Conservation (phyloP, 179 eudicot genomes). For the Drosera spatulata region DNA sequence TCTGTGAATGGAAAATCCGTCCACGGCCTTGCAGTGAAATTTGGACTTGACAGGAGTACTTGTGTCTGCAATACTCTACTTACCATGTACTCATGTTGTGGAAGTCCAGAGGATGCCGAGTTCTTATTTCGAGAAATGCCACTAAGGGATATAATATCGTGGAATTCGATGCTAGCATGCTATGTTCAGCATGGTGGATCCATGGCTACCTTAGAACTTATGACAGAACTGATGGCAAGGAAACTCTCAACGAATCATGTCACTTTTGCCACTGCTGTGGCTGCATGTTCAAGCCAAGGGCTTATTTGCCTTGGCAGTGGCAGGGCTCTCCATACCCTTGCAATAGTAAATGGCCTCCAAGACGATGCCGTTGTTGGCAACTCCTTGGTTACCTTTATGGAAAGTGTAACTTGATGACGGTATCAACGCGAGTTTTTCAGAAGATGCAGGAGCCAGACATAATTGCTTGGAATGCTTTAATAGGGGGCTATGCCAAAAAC, state of each 20-base stretch:
- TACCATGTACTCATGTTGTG: slow-evolving; percentile 49
- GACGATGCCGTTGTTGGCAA: slow-evolving; percentile 48
- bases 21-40: slow-evolving; percentile 52
- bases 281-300: slow-evolving; percentile 55
- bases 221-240: slow-evolving; percentile 22
- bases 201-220: slow-evolving; percentile 31
- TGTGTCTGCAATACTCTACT: slow-evolving; percentile 60
- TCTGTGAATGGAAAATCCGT: slow-evolving; percentile 46
- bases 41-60: slow-evolving; percentile 33
- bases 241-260: slow-evolving; percentile 25
- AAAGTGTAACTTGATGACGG: slow-evolving; percentile 40
- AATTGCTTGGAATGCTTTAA: slow-evolving; percentile 73
- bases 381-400: slow-evolving; percentile 63
- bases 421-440: slow-evolving; percentile 34
- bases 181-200: slow-evolving; percentile 34
- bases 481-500: slow-evolving; percentile 57
- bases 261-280: slow-evolving; percentile 48
- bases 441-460: slow-evolving; percentile 27
- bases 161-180: slow-evolving; percentile 67
- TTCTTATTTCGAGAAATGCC: slow-evolving; percentile 38
- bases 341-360: slow-evolving; percentile 32
- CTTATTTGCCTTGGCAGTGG: slow-evolving; percentile 24
- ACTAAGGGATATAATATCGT: slow-evolving; percentile 52
- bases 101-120: slow-evolving; percentile 34
- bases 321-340: slow-evolving; percentile 45